Evolutionary conservation across 352 stramenopile species (phyloP).

Genomic region (Lagenidium giganteum): DNA sequence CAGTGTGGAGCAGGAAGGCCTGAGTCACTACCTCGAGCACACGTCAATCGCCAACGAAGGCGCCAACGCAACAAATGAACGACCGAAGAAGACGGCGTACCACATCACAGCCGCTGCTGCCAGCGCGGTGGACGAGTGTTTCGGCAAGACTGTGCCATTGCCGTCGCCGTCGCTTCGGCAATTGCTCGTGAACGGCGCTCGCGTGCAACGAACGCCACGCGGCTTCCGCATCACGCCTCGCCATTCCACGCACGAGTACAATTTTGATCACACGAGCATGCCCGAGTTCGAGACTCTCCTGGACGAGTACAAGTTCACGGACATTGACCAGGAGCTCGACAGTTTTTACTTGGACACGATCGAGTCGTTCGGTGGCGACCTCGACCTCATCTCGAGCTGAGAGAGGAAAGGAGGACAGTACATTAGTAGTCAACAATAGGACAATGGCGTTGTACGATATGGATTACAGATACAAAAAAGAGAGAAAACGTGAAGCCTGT

Average conservation of each 20-base stretch:
- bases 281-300: slow-evolving; percentile 70
- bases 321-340: slow-evolving; percentile 80
- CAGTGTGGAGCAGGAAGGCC: slow-evolving; percentile 70
- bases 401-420: slow-evolving; percentile 5
- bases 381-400: slow-evolving; percentile 62
- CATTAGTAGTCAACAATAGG: slow-evolving; percentile 1
- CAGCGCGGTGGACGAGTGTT: slow-evolving; percentile 49
- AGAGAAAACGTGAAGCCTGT: not conserved
- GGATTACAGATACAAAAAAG: slow-evolving; percentile 2
- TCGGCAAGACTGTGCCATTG: slow-evolving; percentile 27
- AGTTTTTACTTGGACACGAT: slow-evolving; percentile 78
- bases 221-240: slow-evolving; percentile 21
- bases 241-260: slow-evolving; percentile 16
- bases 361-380: slow-evolving; percentile 47
- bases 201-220: slow-evolving; percentile 23
- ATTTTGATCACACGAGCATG: slow-evolving; percentile 38
- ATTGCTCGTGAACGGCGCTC: not conserved
- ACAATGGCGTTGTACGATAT: too few species aligned
- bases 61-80: not conserved
- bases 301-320: slow-evolving; percentile 74
- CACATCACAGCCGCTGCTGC: slow-evolving; percentile 18
- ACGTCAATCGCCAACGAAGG: slow-evolving; percentile 33
- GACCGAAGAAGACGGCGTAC: slow-evolving; percentile 3
- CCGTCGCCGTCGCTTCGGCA: slow-evolving; percentile 8
- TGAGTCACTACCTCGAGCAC: slow-evolving; percentile 73